These are phyloP conservation scores for Cutaneotrichosporon spelunceum DNA, from an alignment of 1,284 basidiomycete genomes.

Conservation along the genomic window DNA sequence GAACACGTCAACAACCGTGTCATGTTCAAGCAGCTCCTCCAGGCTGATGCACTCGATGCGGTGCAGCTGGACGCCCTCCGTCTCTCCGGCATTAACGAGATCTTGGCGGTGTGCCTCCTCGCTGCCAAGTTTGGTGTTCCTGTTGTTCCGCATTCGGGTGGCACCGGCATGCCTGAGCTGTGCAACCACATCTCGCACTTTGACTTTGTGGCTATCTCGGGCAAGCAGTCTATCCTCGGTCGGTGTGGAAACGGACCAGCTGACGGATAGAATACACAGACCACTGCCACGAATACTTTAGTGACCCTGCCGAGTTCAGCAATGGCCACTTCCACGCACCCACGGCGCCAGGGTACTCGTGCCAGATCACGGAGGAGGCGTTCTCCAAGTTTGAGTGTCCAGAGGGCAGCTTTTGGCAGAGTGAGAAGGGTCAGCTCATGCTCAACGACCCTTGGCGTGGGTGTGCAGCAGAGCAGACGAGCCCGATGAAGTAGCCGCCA, in stretches of 20 bases:
- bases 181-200: slow-evolving; percentile 58
- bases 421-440: slow-evolving; percentile 30
- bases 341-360: slow-evolving; percentile 29
- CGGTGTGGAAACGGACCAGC: neutral
- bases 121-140: slow-evolving; percentile 77
- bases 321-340: slow-evolving; percentile 28
- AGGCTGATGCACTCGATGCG: slow-evolving; percentile 86
- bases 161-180: slow-evolving; percentile 25
- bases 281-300: slow-evolving; percentile 33
- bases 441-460: slow-evolving; percentile 33
- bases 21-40: slow-evolving; percentile 90
- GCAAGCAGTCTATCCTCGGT: slow-evolving; percentile 55
- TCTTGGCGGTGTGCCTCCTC: slow-evolving; percentile 82
- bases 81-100: slow-evolving; percentile 86
- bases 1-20: slow-evolving; percentile 85
- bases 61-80: slow-evolving; percentile 90
- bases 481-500: slow-evolving; percentile 31
- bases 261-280: slow-evolving; percentile 27
- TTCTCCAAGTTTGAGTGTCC: slow-evolving; percentile 30
- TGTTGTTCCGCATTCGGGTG: slow-evolving; percentile 89
- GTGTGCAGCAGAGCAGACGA: slow-evolving; percentile 25
- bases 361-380: slow-evolving; percentile 27
- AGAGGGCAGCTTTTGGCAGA: slow-evolving; percentile 29
- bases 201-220: slow-evolving; percentile 85
- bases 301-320: slow-evolving; percentile 23